Evolutionary conservation across 2,329 filamentous ascomycete species (phyloP).

Genomic region (Colletotrichum abscissum): DNA sequence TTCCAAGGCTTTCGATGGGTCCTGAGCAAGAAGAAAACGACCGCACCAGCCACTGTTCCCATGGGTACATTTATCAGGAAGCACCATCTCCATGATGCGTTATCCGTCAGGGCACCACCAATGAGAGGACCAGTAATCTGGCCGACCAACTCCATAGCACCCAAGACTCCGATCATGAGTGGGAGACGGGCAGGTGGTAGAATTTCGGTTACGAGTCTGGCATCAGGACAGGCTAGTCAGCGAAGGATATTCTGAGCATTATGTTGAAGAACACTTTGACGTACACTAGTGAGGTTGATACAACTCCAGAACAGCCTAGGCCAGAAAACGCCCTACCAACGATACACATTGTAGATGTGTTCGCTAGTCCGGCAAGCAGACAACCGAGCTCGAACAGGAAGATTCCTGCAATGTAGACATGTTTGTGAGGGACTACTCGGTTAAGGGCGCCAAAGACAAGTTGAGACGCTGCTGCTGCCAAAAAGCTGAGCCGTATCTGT

Average conservation of each 20-base stretch:
- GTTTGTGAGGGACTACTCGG: background rate
- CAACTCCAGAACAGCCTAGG: background rate
- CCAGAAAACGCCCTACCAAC: background rate
- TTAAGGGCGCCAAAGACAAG: background rate
- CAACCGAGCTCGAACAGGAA: background rate
- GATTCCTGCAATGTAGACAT: background rate
- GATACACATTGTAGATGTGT: background rate
- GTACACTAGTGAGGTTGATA: background rate
- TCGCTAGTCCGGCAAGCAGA: background rate
- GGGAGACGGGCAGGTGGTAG: background rate
- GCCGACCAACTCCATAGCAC: background rate
- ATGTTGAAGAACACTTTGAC: background rate
- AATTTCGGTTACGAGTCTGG: background rate
- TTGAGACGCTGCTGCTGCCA: background rate
- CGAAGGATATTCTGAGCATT: background rate
- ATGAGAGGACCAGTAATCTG: background rate
- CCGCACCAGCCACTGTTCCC: background rate
- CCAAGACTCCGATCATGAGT: background rate
- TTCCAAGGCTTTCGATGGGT: background rate
- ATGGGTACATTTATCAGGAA: background rate
- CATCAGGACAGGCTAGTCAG: background rate
- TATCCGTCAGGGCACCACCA: background rate
- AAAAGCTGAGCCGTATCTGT: background rate
- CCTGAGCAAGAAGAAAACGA: background rate
- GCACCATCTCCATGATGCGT: background rate